Conservation (phyloP, 192 early-diverging fungal species). For the Backusella circina region DNA sequence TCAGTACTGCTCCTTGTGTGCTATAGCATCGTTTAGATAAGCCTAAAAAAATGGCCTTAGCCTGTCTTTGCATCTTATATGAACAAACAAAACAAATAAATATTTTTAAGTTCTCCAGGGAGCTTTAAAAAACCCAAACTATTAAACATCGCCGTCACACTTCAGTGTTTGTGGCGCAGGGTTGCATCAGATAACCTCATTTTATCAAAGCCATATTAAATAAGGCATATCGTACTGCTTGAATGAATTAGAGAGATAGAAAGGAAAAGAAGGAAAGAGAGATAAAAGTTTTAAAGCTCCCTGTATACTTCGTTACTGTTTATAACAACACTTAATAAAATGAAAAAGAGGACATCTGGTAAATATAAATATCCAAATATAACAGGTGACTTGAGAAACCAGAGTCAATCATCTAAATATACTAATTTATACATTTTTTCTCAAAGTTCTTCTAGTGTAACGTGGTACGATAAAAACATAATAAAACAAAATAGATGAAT, state of each 20-base stretch:
- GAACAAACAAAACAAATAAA: not conserved
- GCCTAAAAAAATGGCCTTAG: not conserved
- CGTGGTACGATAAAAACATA: not conserved
- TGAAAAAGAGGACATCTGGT: not conserved
- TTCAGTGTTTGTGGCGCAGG: not conserved
- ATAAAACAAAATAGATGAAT: not conserved
- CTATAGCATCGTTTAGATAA: not conserved
- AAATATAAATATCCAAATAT: not conserved
- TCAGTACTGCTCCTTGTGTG: not conserved
- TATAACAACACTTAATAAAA: not conserved
- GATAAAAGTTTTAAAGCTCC: not conserved
- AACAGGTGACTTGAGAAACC: not conserved
- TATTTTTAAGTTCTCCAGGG: not conserved
- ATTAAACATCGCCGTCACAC: constrained; percentile 4
- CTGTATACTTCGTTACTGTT: not conserved
- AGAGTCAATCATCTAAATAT: not conserved
- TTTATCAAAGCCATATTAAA: not conserved
- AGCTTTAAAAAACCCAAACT: not conserved
- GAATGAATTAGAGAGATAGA: not conserved
- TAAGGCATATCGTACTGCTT: no score
- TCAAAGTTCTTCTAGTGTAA: not conserved
- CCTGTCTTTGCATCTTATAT: not conserved
- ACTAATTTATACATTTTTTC: not conserved
- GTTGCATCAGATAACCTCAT: not conserved
- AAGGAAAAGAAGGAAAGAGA: not conserved